Conservation (phyloP, 2,329 filamentous ascomycete genomes). For the Sphaerulina vaccinii region DNA sequence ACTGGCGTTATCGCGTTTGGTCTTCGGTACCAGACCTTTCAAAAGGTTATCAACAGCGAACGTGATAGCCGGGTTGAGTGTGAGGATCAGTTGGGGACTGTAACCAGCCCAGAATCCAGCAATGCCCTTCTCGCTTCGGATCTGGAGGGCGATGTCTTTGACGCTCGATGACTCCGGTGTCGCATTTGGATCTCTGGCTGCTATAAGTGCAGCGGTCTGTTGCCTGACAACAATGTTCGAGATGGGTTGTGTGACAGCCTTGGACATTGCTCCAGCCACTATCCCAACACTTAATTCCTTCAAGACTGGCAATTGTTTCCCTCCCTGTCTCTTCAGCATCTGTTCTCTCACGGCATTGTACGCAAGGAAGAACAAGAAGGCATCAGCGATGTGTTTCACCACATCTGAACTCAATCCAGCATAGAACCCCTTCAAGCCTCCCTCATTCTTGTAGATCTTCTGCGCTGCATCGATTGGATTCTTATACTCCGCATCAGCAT, state of each 20-base stretch:
- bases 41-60: conserved; percentile 77
- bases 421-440: conserved; percentile 68
- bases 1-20: conserved; percentile 54
- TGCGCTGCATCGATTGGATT: conserved; percentile 67
- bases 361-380: conserved; percentile 82
- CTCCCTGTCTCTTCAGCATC: conserved; percentile 40
- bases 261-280: conserved; percentile 70
- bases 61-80: conserved; percentile 81
- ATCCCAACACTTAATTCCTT: conserved; percentile 75
- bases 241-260: conserved; percentile 75
- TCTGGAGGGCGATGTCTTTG: conserved; percentile 61
- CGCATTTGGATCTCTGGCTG: conserved; percentile 39
- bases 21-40: conserved; percentile 59
- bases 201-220: conserved; percentile 64
- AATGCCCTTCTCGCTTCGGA: conserved; percentile 67
- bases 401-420: conserved; percentile 47
- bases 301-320: conserved; percentile 55
- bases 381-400: conserved; percentile 59
- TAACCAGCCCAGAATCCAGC: conserved; percentile 85
- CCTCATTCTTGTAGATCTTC: conserved; percentile 70
- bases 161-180: conserved; percentile 39
- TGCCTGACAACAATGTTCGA: conserved; percentile 79
- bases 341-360: conserved; percentile 62
- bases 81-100: conserved; percentile 73
- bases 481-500: conserved; percentile 54